Conservation (phyloP, 192 early-diverging fungal species). For the Dimargaris xerosporica region DNA sequence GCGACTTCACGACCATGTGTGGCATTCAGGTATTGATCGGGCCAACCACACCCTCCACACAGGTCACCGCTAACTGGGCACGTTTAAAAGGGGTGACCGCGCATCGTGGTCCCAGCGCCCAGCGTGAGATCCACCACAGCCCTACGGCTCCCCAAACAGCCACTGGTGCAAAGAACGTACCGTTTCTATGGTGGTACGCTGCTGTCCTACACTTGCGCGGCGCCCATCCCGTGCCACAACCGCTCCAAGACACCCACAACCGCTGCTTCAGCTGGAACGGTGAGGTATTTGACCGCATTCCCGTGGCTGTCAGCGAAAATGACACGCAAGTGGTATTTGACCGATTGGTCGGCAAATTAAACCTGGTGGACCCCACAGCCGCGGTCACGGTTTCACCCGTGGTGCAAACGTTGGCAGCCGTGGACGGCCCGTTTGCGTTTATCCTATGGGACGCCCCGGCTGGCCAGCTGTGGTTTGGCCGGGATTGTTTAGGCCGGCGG, state of each 20-base stretch:
- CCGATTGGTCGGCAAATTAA: conserved; percentile 19
- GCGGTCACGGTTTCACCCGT: conserved; percentile 16
- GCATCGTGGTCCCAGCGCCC: too few species aligned
- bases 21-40: too few species aligned
- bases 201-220: conserved; percentile 61
- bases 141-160: too few species aligned
- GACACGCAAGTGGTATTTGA: conserved; percentile 47
- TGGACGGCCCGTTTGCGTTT: conserved; percentile 76
- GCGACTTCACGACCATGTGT: too few species aligned
- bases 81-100: too few species aligned
- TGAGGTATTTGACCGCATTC: conserved; percentile 70
- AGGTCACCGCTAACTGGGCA: too few species aligned
- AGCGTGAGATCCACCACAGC: too few species aligned
- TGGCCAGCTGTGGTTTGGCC: conserved; percentile 55
- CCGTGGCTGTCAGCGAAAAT: conserved; percentile 26
- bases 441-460: conserved; percentile 41
- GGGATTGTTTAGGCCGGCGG: conserved; percentile 76
- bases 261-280: conserved; percentile 69
- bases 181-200: conserved; percentile 4
- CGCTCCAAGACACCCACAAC: conserved; percentile 27
- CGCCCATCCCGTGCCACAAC: conserved; percentile 34
- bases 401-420: conserved; percentile 25
- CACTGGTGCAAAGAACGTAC: too few species aligned
- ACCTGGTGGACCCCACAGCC: conserved; percentile 13
- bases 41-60: too few species aligned